Evolutionary conservation across 768 basidiomycete species (phyloP).

Genomic region (Stropharia rugosoannulata): DNA sequence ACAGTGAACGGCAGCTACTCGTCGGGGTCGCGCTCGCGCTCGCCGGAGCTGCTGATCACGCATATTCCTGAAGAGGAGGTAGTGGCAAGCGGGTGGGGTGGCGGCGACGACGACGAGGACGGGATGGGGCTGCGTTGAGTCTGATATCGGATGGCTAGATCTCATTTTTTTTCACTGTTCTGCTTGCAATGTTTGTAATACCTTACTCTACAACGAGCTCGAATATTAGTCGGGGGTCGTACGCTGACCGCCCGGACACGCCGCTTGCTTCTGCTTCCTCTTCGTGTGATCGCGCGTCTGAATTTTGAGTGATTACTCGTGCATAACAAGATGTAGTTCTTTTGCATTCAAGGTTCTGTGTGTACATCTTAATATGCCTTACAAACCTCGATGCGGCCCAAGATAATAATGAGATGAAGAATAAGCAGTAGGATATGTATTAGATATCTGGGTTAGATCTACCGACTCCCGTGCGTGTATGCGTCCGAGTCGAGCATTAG

Average conservation of each 20-base stretch:
- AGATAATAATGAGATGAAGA: too few species aligned
- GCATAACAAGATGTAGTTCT: too few species aligned
- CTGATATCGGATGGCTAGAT: conserved; percentile 2
- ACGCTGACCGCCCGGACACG: not conserved
- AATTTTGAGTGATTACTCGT: not conserved
- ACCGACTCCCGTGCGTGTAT: too few species aligned
- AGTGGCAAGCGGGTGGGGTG: conserved; percentile 74
- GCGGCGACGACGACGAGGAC: conserved; percentile 64
- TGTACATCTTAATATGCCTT: too few species aligned
- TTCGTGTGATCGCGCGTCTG: not conserved
- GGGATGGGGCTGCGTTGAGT: conserved; percentile 68
- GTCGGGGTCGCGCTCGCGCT: conserved; percentile 28
- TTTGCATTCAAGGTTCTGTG: too few species aligned
- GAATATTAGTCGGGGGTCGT: conserved; percentile 2
- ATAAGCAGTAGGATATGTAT: too few species aligned
- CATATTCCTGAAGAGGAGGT: conserved; percentile 55
- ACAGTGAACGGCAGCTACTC: conserved; percentile 16
- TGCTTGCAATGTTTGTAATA: conserved; percentile 16
- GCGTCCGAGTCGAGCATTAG: not conserved
- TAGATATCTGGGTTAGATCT: too few species aligned
- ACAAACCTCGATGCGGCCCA: too few species aligned
- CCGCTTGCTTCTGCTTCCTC: not conserved
- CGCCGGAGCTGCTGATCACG: conserved; percentile 23
- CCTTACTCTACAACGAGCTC: conserved; percentile 3
- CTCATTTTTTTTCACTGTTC: conserved; percentile 3